Percentiles rank a stretch among this genome's conserved stretches.
phyloP scores from a whole-genome alignment of 1,284 basidiomycete species.

The Pseudozyma hubeiensis region DNA sequence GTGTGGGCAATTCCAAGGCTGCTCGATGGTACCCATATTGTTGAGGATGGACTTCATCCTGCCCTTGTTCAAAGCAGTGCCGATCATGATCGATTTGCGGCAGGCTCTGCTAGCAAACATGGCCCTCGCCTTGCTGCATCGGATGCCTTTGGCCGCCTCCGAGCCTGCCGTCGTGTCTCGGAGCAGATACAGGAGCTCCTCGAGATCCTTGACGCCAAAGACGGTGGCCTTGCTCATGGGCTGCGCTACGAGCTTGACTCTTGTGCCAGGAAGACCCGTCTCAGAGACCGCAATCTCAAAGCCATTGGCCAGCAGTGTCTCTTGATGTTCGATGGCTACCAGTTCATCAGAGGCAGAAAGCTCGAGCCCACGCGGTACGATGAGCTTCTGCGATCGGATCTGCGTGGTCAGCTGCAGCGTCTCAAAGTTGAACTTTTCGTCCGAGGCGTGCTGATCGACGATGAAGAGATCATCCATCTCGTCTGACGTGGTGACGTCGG shows the following conservation, averaged over 20 bases:
- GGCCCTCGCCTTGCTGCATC: slow-evolving; percentile 89
- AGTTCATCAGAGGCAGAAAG: slow-evolving; percentile 91
- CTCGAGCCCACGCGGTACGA: slow-evolving; percentile 82
- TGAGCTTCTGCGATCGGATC: slow-evolving; percentile 86
- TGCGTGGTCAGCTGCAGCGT: slow-evolving; percentile 85
- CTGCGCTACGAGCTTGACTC: slow-evolving; percentile 81
- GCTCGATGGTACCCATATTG: slow-evolving; percentile 95
- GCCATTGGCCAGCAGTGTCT: slow-evolving; percentile 84
- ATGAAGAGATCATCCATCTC: slow-evolving; percentile 78
- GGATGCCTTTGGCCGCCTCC: slow-evolving; percentile 75
- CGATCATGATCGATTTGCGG: slow-evolving; percentile 95
- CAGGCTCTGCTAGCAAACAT: slow-evolving; percentile 99
- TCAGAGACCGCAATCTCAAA: slow-evolving; percentile 78
- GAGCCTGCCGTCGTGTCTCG: slow-evolving; percentile 78
- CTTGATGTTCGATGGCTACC: slow-evolving; percentile 85
- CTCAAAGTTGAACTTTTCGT: slow-evolving; percentile 99
- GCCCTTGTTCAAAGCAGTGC: slow-evolving; percentile 79
- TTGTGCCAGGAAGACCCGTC: slow-evolving; percentile 72
- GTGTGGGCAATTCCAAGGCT: slow-evolving; percentile 97
- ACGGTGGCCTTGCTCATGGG: slow-evolving; percentile 89
- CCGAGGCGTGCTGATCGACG: slow-evolving; percentile 79
- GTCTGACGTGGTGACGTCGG: background rate
- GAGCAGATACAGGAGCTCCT: slow-evolving; percentile 88
- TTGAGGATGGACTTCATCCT: slow-evolving; percentile 85
- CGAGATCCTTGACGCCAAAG: slow-evolving; percentile 86